These are phyloP conservation scores for Hydrangea macrophylla DNA, from an alignment of 148 eudicot species.

Conservation along the genomic window DNA sequence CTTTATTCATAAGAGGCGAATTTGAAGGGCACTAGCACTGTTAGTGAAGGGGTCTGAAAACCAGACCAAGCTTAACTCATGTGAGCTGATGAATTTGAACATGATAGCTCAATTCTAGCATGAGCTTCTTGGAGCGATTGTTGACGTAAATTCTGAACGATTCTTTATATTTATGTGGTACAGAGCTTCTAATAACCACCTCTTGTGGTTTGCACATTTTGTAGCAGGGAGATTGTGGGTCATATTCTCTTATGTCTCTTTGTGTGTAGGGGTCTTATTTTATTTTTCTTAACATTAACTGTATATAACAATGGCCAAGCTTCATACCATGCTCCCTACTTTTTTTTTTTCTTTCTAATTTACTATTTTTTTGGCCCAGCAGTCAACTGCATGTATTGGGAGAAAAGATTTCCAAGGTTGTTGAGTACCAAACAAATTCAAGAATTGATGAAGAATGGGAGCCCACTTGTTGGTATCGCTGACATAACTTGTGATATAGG, in stretches of 20 bases:
- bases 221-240: too few relatives aligned
- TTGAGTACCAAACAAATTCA: slow-evolving; percentile 74
- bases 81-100: neutral
- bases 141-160: neutral
- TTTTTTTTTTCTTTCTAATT: neutral
- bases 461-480: slow-evolving; percentile 82
- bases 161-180: neutral
- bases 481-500: slow-evolving; percentile 98
- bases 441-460: slow-evolving; percentile 53
- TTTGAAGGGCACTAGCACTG: neutral
- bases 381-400: slow-evolving; percentile 99
- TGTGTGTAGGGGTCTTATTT: neutral
- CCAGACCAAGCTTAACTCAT: too few relatives aligned
- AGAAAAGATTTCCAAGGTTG: slow-evolving; percentile 85
- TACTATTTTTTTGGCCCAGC: slow-evolving; percentile 22
- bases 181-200: neutral
- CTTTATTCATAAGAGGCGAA: too few relatives aligned
- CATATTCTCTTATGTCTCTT: too few relatives aligned
- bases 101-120: neutral
- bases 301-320: neutral
- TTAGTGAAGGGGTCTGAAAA: neutral
- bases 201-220: neutral
- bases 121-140: neutral
- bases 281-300: neutral
- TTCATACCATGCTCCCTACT: slow-evolving; percentile 2